Base-by-base conservation (phyloP, 2,329 filamentous ascomycete genomes). In the Samsoniella hepiali region DNA sequence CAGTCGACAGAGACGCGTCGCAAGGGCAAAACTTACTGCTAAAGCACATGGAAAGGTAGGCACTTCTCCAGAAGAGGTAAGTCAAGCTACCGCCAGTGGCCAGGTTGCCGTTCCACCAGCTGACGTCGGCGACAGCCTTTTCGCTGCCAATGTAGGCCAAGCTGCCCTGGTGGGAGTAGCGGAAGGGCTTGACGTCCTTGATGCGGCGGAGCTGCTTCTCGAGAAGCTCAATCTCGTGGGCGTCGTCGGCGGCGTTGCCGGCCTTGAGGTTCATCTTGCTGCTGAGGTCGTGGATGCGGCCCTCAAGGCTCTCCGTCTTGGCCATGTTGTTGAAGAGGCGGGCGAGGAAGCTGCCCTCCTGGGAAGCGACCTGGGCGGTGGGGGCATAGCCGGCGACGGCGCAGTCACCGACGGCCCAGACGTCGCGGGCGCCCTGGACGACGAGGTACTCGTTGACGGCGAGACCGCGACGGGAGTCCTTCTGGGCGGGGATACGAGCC, bases 41-140 rank as follows among this genome's bases (percentile, higher is more conserved):
- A 79, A 99, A 99, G 87, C 94, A 97, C 95, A 99, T 99, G 84
- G 92, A 97, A 77, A 99, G 82, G 78, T 99, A 99, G 62, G 94
- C 95, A 74, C 91, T 96, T 76, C 93, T 87, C 95, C 95, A 99
- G 87, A 99, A 99, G 69, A 97, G 86, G 81, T 96, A 99, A 63
- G 95, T 99, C 79, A 98, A 82, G 72, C 90, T 91, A 75, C 95
- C 95, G 74, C 94, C 95, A 53, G 89, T 91, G 66, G 95, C 94
- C 71, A 99, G 85, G 82, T 98, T 99, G 69, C 95, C 95, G 72
- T 95, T 96, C 81, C 96, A 88, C 94, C 95, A 99, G 75, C 88
- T 91, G 72, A 99, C 92, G 79, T 99, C 95, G 66, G 95, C 95
- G 64, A 99, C 95, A 57, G 95, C 95, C 85, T 94, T 94, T 77